These are phyloP conservation scores for Candida insectalens DNA, from an alignment of 805 yeast genomes.

Conservation along the genomic window DNA sequence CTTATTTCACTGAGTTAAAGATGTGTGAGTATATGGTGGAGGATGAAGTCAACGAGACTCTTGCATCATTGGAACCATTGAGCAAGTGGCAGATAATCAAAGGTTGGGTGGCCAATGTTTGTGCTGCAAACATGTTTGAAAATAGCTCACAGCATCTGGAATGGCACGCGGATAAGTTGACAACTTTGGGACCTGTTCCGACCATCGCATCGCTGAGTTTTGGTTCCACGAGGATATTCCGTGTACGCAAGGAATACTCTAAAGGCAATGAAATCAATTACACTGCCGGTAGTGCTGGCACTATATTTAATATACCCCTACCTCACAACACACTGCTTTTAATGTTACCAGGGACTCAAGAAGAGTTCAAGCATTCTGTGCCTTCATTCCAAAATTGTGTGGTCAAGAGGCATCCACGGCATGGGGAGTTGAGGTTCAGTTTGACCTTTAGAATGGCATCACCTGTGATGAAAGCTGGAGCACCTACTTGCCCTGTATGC, in stretches of 20 bases:
- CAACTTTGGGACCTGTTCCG: constrained; percentile 65
- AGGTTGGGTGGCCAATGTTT: constrained; percentile 44
- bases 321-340: constrained; percentile 63
- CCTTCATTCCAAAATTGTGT: constrained; percentile 34
- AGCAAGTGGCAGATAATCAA: constrained; percentile 28
- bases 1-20: constrained; percentile 9
- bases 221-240: constrained; percentile 62
- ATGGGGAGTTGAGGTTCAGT: constrained; percentile 47
- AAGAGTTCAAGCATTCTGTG: constrained; percentile 59
- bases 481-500: constrained; percentile 36
- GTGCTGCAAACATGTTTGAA: constrained; percentile 49
- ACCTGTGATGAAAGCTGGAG: constrained; percentile 22
- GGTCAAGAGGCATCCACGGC: constrained; percentile 29
- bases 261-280: constrained; percentile 11
- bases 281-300: too few species aligned
- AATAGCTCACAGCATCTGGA: constrained; percentile 44
- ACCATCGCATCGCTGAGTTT: constrained; percentile 57
- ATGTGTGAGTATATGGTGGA: constrained; percentile 9
- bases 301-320: constrained; percentile 43
- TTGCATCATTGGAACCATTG: constrained; percentile 4
- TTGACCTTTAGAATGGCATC: constrained; percentile 56
- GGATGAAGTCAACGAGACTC: constrained; percentile 11
- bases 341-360: constrained; percentile 79
- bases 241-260: constrained; percentile 31
- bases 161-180: constrained; percentile 70